A percentile compares a stretch with the other conserved stretches of the same genome.
Evolutionary conservation across 2,329 filamentous ascomycete genomes (phyloP).

Genomic region (Zymoseptoria tritici): DNA sequence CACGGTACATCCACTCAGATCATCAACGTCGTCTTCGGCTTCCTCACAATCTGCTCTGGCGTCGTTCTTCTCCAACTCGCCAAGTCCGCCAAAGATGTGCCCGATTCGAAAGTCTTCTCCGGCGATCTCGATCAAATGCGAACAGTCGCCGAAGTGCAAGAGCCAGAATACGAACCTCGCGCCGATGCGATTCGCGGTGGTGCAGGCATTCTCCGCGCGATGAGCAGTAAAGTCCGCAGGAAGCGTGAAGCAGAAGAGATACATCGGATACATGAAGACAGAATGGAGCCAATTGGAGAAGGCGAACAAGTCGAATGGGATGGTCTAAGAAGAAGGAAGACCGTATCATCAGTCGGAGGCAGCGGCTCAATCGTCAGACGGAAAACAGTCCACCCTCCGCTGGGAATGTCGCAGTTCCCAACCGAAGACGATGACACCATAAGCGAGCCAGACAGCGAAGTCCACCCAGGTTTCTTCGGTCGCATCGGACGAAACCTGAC

Average conservation of each 20-base stretch:
- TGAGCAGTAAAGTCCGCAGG: constrained; percentile 62
- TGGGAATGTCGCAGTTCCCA: constrained; percentile 84
- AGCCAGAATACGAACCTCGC: constrained; percentile 93
- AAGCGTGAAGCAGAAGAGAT: constrained; percentile 76
- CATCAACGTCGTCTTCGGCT: constrained; percentile 83
- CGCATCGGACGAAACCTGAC: constrained; percentile 23
- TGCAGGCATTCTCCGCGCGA: constrained; percentile 75
- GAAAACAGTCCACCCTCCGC: constrained; percentile 60
- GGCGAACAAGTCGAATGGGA: constrained; percentile 85
- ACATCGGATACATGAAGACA: constrained; percentile 68
- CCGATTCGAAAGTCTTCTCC: constrained; percentile 82
- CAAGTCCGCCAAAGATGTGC: constrained; percentile 95
- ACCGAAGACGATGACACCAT: constrained; percentile 52
- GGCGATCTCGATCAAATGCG: constrained; percentile 93
- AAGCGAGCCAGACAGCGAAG: constrained; percentile 31
- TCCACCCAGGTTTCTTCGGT: constrained; percentile 44
- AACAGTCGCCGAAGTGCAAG: constrained; percentile 88
- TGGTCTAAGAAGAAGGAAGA: constrained; percentile 69
- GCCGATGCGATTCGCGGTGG: constrained; percentile 91
- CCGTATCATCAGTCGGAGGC: constrained; percentile 31
- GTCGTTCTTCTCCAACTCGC: constrained; percentile 92
- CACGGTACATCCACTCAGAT: constrained; percentile 77
- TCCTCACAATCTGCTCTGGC: constrained; percentile 86
- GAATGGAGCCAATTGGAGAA: constrained; percentile 67
- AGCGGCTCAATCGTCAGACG: constrained; percentile 37